Conservation (phyloP, 1,139 yeast species). For the Pichia kudriavzevii region DNA sequence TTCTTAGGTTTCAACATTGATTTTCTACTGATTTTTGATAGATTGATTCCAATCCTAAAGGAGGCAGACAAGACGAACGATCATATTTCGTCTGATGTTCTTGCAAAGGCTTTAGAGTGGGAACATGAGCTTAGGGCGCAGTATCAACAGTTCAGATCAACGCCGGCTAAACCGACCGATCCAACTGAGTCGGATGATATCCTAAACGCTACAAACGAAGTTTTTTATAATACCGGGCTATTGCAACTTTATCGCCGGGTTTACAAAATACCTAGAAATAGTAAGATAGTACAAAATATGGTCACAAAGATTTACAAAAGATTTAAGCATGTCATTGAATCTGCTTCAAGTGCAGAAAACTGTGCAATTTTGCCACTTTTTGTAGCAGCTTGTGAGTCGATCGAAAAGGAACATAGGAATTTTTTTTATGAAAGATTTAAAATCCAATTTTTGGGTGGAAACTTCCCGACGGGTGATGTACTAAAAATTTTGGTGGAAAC, state of each 20-base stretch:
- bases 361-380: conserved; percentile 13
- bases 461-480: conserved; percentile 14
- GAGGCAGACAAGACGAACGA: conserved; percentile 6
- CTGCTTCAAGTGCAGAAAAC: conserved; percentile 13
- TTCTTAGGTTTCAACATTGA: conserved; percentile 14
- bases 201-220: conserved; percentile 8
- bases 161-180: conserved; percentile 3
- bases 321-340: conserved; percentile 11
- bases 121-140: conserved; percentile 9
- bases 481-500: conserved; percentile 11
- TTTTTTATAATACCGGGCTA: conserved; percentile 11
- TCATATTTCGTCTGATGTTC: conserved; percentile 5
- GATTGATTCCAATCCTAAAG: conserved; percentile 8
- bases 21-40: conserved; percentile 11
- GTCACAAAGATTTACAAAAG: conserved; percentile 9
- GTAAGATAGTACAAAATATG: conserved; percentile 8
- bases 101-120: conserved; percentile 13
- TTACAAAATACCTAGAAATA: conserved; percentile 9
- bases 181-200: conserved; percentile 6
- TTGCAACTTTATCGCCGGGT: conserved; percentile 11
- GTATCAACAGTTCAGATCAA: conserved; percentile 7
- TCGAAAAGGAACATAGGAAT: conserved; percentile 6
- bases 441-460: conserved; percentile 15
- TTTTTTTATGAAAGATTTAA: conserved; percentile 14
- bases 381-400: conserved; percentile 14